phyloP scores from a whole-genome alignment of 2,329 filamentous ascomycete species.

The Xylariaceae sp. region DNA sequence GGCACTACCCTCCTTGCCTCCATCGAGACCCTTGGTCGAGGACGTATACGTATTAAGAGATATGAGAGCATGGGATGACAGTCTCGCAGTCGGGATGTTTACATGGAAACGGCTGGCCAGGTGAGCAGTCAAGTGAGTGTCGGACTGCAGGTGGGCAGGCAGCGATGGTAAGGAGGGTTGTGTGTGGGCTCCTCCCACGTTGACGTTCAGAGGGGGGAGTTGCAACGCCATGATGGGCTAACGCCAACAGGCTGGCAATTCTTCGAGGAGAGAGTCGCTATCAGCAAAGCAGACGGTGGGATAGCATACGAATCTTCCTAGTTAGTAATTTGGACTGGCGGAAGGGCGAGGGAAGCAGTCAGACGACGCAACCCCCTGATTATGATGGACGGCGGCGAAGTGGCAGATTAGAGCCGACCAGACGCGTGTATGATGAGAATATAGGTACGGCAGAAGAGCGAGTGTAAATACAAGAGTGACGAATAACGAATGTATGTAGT shows the following conservation, averaged over 20 bases:
- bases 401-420: not conserved
- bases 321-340: not conserved
- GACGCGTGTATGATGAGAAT: slow-evolving; percentile 6
- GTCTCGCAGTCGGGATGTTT: slow-evolving; percentile 75
- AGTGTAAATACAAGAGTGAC: slow-evolving; percentile 20
- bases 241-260: slow-evolving; percentile 22
- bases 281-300: slow-evolving; percentile 9
- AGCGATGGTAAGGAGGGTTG: slow-evolving; percentile 85
- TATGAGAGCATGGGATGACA: slow-evolving; percentile 88
- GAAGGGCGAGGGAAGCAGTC: not conserved
- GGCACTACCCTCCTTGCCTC: slow-evolving; percentile 83
- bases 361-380: slow-evolving; percentile 6
- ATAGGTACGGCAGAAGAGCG: slow-evolving; percentile 21
- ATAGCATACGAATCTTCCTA: slow-evolving; percentile 2
- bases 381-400: not conserved
- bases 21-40: slow-evolving; percentile 82
- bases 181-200: slow-evolving; percentile 60
- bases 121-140: slow-evolving; percentile 74
- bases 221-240: slow-evolving; percentile 55
- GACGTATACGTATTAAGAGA: slow-evolving; percentile 93
- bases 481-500: slow-evolving; percentile 18
- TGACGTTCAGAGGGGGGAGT: slow-evolving; percentile 44
- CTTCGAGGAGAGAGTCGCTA: slow-evolving; percentile 16
- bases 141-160: slow-evolving; percentile 74
- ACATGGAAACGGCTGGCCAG: slow-evolving; percentile 89